Conservation (phyloP, 768 basidiomycete genomes). For the Boletellus ananiceps region DNA sequence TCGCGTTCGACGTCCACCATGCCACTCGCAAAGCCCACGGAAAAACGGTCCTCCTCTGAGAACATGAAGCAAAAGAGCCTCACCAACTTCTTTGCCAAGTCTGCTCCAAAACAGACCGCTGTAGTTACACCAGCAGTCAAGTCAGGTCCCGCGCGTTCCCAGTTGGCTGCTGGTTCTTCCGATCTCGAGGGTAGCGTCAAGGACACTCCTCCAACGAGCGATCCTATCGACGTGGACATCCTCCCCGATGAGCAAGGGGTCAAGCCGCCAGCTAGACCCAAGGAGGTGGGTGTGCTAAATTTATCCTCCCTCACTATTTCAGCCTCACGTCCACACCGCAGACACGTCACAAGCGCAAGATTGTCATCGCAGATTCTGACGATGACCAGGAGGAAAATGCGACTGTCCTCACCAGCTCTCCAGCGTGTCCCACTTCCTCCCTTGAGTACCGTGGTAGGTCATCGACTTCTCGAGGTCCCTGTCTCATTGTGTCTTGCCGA, state of each 20-base stretch:
- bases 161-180: constrained; percentile 41
- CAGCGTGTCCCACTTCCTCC: constrained; percentile 26
- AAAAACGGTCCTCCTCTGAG: constrained; percentile 39
- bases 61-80: constrained; percentile 69
- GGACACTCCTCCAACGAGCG: constrained; percentile 74
- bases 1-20: constrained; percentile 14
- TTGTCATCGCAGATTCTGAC: constrained; percentile 65
- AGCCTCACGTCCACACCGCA: constrained; percentile 15
- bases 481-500: not conserved
- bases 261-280: constrained; percentile 32
- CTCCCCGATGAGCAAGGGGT: constrained; percentile 43
- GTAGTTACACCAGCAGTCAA: not conserved
- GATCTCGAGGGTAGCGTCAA: constrained; percentile 43
- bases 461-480: constrained; percentile 26
- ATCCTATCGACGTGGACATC: constrained; percentile 75
- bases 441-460: constrained; percentile 23
- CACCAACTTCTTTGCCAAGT: constrained; percentile 59
- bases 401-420: constrained; percentile 1
- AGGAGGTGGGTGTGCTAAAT: constrained; percentile 29
- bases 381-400: constrained; percentile 41
- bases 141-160: constrained; percentile 18
- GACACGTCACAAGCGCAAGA: constrained; percentile 60
- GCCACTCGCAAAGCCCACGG: constrained; percentile 20
- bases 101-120: constrained; percentile 31
- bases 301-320: not conserved